phyloP scores from a whole-genome alignment of 495 filamentous ascomycete species.

The Polyplosphaeria fusca region DNA sequence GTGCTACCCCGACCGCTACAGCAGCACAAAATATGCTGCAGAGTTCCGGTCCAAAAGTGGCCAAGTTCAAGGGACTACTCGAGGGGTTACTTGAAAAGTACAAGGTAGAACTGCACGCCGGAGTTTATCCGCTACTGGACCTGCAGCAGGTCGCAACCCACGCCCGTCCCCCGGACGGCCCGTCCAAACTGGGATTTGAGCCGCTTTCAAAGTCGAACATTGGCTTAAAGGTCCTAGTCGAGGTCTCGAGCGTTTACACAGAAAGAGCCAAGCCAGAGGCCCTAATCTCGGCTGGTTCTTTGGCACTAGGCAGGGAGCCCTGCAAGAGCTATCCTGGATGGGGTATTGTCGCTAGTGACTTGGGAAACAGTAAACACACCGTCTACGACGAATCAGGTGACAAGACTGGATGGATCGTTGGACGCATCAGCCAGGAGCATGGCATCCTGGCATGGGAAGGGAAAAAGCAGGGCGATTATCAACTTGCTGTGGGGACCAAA shows the following conservation, averaged over 20 bases:
- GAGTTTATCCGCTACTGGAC: conserved; percentile 72
- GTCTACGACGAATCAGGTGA: conserved; percentile 34
- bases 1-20: conserved; percentile 76
- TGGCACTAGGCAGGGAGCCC: conserved; percentile 75
- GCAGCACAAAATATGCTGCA: conserved; percentile 49
- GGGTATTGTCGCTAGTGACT: conserved; percentile 58
- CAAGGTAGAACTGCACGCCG: conserved; percentile 66
- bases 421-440: conserved; percentile 44
- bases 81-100: conserved; percentile 40
- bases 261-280: conserved; percentile 59
- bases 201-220: conserved; percentile 53
- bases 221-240: conserved; percentile 66
- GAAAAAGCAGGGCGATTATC: conserved; percentile 50
- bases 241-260: conserved; percentile 70
- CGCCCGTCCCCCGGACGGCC: conserved; percentile 15
- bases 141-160: conserved; percentile 79
- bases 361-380: neutral
- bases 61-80: conserved; percentile 31
- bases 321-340: conserved; percentile 67
- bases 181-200: conserved; percentile 4
- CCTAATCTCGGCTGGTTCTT: conserved; percentile 64
- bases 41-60: conserved; percentile 19
- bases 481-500: conserved; percentile 56
- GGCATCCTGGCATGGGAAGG: conserved; percentile 47
- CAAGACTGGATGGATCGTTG: conserved; percentile 43